A percentile compares a stretch with the other conserved stretches of the same genome.
Conservation (phyloP, 208 protist species). For the Acanthamoeba royreba region DNA sequence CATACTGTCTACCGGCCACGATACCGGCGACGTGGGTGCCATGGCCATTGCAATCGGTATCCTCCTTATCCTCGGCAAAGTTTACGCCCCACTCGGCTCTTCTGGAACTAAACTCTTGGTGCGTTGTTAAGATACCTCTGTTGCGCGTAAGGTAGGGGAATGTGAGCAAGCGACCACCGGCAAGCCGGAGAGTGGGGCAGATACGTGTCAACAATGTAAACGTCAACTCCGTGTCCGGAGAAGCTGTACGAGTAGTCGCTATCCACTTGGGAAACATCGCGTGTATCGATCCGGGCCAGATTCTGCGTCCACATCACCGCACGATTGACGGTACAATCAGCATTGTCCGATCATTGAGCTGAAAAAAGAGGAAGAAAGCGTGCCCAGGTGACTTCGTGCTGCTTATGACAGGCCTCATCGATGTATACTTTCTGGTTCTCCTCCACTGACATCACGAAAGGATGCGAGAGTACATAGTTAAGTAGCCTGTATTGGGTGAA, state of each 20-base stretch:
- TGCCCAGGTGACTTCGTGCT: not conserved
- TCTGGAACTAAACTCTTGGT: not conserved
- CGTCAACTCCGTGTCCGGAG: not conserved
- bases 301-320: no score
- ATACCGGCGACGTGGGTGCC: slow-evolving; percentile 52
- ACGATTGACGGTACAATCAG: no score
- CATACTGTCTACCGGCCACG: not conserved
- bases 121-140: not conserved
- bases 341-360: no score
- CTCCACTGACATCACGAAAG: not conserved
- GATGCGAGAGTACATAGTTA: not conserved
- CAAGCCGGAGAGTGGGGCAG: not conserved
- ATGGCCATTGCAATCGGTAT: slow-evolving; percentile 40
- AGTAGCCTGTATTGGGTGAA: no score
- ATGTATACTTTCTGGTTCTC: not conserved
- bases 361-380: not conserved
- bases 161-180: not conserved
- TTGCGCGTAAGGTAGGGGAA: not conserved
- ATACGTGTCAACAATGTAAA: slow-evolving; percentile 39
- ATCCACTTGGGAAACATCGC: not conserved
- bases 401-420: not conserved
- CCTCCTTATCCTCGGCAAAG: not conserved
- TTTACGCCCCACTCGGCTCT: slow-evolving; percentile 8
- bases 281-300: not conserved
- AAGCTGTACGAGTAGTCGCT: not conserved